Percentiles rank a stretch among this genome's conserved stretches.
Conservation (phyloP, 2,329 filamentous ascomycete genomes). For the Cladosporium austrohemisphaericum region DNA sequence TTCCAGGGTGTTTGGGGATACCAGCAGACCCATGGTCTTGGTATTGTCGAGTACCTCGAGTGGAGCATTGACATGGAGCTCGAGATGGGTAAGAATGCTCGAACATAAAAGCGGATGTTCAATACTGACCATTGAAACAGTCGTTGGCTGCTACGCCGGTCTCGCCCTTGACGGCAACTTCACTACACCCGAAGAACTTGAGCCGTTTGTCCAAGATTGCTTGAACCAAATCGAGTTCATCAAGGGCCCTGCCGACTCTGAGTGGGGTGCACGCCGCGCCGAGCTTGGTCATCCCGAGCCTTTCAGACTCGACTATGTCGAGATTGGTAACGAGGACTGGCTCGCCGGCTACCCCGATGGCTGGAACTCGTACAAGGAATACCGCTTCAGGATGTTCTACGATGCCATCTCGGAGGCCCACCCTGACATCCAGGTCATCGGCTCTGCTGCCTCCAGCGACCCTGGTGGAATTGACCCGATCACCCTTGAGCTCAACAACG, state of each 20-base stretch:
- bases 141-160: constrained; percentile 24
- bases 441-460: constrained; percentile 33
- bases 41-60: constrained; percentile 58
- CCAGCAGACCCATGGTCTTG: constrained; percentile 58
- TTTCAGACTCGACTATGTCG: constrained; percentile 57
- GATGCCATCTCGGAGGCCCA: constrained; percentile 54
- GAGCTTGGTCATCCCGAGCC: constrained; percentile 58
- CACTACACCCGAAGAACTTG: constrained; percentile 44
- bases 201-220: constrained; percentile 56
- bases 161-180: constrained; percentile 46
- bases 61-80: constrained; percentile 41
- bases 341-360: constrained; percentile 30
- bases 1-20: constrained; percentile 53
- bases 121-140: constrained; percentile 17
- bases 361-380: constrained; percentile 33
- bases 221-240: constrained; percentile 61
- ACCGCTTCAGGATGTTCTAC: constrained; percentile 57
- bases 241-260: constrained; percentile 46
- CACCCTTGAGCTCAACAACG: constrained; percentile 13
- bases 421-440: constrained; percentile 54
- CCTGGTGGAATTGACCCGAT: constrained; percentile 17
- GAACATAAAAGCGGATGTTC: constrained; percentile 29
- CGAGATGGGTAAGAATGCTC: constrained; percentile 4
- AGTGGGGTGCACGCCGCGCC: constrained; percentile 56
- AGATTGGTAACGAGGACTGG: constrained; percentile 66